Evolutionary conservation across 352 stramenopile genomes (phyloP).

Genomic region (Globisporangium spiculum): DNA sequence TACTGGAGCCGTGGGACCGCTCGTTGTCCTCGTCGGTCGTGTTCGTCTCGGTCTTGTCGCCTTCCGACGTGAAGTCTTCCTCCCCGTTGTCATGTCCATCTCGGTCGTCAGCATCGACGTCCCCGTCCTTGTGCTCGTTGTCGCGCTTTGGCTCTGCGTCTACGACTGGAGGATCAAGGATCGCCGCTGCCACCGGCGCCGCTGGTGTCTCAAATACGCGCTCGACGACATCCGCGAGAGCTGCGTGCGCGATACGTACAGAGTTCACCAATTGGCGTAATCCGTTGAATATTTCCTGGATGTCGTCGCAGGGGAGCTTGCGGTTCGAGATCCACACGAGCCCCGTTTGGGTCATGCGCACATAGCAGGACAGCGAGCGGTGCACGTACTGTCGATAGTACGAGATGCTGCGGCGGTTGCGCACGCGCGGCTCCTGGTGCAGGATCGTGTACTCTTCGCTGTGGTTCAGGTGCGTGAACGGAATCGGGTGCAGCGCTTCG

Average conservation of each 20-base stretch:
- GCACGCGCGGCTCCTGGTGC: slow-evolving; percentile 16
- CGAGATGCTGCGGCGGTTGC: slow-evolving; percentile 17
- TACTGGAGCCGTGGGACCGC: slow-evolving; percentile 16
- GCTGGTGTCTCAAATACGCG: slow-evolving; percentile 19
- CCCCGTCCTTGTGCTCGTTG: background rate
- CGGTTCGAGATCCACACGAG: slow-evolving; percentile 84
- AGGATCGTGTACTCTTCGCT: slow-evolving; percentile 18
- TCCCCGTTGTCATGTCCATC: background rate
- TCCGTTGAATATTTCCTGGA: slow-evolving; percentile 68
- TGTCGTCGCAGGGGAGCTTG: slow-evolving; percentile 61
- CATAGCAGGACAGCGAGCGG: slow-evolving; percentile 18
- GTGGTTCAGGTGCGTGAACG: slow-evolving; percentile 24
- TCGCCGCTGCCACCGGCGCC: slow-evolving; percentile 12
- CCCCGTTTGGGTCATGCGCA: slow-evolving; percentile 59
- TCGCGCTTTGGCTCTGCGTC: background rate
- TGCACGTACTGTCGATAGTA: slow-evolving; percentile 27
- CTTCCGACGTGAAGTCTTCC: slow-evolving; percentile 11
- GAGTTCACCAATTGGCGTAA: slow-evolving; percentile 51
- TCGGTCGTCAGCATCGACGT: background rate
- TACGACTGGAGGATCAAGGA: background rate
- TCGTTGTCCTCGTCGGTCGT: slow-evolving; percentile 19
- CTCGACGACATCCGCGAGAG: slow-evolving; percentile 39
- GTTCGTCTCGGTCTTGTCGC: slow-evolving; percentile 17
- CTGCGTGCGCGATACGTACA: slow-evolving; percentile 37
- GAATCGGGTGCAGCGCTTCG: slow-evolving; percentile 45